A percentile compares a stretch with the other conserved stretches of the same genome.
Evolutionary conservation across 768 basidiomycete genomes (phyloP).

Genomic region (Austroboletus festivus): DNA sequence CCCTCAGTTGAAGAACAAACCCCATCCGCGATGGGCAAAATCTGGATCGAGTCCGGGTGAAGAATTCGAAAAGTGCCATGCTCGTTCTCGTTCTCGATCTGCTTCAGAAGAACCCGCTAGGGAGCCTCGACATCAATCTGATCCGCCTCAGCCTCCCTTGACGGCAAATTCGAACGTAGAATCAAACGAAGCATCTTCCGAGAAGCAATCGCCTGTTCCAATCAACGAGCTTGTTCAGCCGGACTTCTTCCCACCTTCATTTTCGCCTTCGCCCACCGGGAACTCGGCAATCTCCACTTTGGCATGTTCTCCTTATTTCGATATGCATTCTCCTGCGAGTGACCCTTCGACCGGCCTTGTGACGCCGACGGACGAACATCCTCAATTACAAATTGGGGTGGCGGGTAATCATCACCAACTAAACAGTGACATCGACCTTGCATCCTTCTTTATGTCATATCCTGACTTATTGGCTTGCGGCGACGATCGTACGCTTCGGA

Average conservation of each 20-base stretch:
- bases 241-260: slow-evolving; percentile 29
- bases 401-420: slow-evolving; percentile 24
- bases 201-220: neutral
- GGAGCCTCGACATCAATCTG: slow-evolving; percentile 6
- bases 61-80: slow-evolving; percentile 28
- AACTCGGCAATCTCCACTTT: slow-evolving; percentile 19
- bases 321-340: slow-evolving; percentile 23
- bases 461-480: slow-evolving; percentile 19
- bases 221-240: slow-evolving; percentile 11
- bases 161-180: neutral
- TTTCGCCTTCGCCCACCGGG: slow-evolving; percentile 32
- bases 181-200: slow-evolving; percentile 5
- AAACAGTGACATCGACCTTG: slow-evolving; percentile 40
- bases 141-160: neutral
- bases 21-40: slow-evolving; percentile 60
- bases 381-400: slow-evolving; percentile 30
- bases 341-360: slow-evolving; percentile 34
- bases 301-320: slow-evolving; percentile 18
- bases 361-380: slow-evolving; percentile 47
- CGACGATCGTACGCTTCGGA: slow-evolving; percentile 6
- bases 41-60: slow-evolving; percentile 21
- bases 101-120: slow-evolving; percentile 10
- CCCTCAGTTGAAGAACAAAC: slow-evolving; percentile 65
- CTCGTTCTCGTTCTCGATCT: slow-evolving; percentile 16
- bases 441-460: slow-evolving; percentile 41